A percentile compares a stretch with the other conserved stretches of the same genome.
Evolutionary conservation across 2,329 filamentous ascomycete species (phyloP).

Genomic region (Chaetomium sp.): DNA sequence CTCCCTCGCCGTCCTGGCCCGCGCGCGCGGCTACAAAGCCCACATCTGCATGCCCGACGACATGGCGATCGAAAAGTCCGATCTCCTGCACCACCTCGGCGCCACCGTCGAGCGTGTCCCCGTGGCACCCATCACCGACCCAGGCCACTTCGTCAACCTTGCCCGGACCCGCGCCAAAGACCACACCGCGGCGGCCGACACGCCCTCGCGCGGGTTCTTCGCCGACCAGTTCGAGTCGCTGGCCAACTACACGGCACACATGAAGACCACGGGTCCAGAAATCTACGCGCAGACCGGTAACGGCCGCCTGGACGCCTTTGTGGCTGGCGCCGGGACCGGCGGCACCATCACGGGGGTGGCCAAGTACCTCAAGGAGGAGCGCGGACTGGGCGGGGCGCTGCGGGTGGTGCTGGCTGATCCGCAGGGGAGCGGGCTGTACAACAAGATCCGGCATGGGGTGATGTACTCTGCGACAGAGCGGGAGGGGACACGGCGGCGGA

Average conservation of each 20-base stretch:
- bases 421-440: conserved; percentile 87
- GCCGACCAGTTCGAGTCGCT: conserved; percentile 92
- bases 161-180: conserved; percentile 69
- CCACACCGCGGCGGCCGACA: conserved; percentile 54
- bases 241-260: conserved; percentile 84
- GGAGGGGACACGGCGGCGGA: conserved; percentile 81
- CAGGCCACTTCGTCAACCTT: conserved; percentile 89
- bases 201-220: conserved; percentile 75
- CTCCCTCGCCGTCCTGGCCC: conserved; percentile 80
- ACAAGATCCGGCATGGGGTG: conserved; percentile 85
- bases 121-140: conserved; percentile 89
- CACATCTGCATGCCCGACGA: conserved; percentile 98
- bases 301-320: conserved; percentile 74
- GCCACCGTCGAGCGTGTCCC: conserved; percentile 87
- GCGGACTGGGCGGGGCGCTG: conserved; percentile 47
- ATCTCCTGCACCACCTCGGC: conserved; percentile 81
- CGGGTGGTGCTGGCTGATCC: conserved; percentile 84
- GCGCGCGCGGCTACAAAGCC: conserved; percentile 81
- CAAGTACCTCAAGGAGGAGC: conserved; percentile 68
- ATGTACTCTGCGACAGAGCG: conserved; percentile 89
- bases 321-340: conserved; percentile 89
- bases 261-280: conserved; percentile 78
- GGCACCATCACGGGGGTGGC: conserved; percentile 88
- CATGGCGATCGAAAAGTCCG: conserved; percentile 80
- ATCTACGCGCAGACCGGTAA: conserved; percentile 67